These are phyloP conservation scores for Komagataella phaffii DNA, from an alignment of 805 yeast species.

Conservation along the genomic window DNA sequence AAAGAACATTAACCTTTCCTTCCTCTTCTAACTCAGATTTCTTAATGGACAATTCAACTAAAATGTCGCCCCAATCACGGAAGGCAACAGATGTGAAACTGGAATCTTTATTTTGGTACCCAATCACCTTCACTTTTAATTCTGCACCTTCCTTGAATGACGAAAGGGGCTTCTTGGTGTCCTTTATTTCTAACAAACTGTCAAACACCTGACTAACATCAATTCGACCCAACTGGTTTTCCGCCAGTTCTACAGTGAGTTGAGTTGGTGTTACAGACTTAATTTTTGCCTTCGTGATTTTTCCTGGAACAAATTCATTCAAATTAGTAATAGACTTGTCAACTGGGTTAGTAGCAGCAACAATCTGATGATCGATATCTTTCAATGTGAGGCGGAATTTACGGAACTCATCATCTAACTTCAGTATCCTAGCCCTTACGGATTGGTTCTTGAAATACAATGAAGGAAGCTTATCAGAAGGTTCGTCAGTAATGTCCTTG, in stretches of 20 bases:
- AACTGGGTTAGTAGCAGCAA: conserved; percentile 39
- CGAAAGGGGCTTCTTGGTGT: conserved; percentile 43
- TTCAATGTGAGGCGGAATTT: conserved; percentile 60
- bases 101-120: conserved; percentile 63
- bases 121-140: conserved; percentile 55
- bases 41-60: conserved; percentile 53
- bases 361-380: conserved; percentile 13
- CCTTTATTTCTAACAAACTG: conserved; percentile 35
- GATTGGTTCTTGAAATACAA: conserved; percentile 57
- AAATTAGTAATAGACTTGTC: conserved; percentile 35
- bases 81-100: conserved; percentile 55
- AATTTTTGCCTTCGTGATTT: conserved; percentile 42
- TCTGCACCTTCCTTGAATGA: conserved; percentile 44
- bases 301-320: conserved; percentile 48
- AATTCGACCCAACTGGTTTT: conserved; percentile 65
- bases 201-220: conserved; percentile 64
- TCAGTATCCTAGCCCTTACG: conserved; percentile 50
- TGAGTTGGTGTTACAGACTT: conserved; percentile 59
- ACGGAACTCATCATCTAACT: conserved; percentile 53
- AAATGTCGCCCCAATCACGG: conserved; percentile 35
- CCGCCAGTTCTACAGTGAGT: conserved; percentile 64
- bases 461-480: conserved; percentile 36
- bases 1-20: conserved; percentile 12
- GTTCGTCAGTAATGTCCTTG: conserved; percentile 47
- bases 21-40: conserved; percentile 22